Conservation (phyloP, 2,329 filamentous ascomycete genomes). For the Venturia pyrina region DNA sequence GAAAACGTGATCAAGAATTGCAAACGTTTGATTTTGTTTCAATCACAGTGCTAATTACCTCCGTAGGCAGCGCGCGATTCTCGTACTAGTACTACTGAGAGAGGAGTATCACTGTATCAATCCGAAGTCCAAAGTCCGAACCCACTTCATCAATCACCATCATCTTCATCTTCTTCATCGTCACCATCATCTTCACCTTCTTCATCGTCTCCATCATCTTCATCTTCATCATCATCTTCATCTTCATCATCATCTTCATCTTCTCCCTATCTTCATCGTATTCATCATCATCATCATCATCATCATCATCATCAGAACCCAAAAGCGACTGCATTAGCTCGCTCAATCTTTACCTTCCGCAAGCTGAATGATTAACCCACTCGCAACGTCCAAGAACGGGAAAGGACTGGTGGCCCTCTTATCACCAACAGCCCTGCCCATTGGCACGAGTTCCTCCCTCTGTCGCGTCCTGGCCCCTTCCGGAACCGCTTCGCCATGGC, state of each 20-base stretch:
- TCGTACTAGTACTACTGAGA: background rate
- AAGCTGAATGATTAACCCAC: constrained; percentile 83
- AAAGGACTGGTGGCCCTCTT: constrained; percentile 94
- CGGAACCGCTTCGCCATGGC: constrained; percentile 7
- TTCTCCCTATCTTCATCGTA: no score
- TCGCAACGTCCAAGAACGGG: constrained; percentile 89
- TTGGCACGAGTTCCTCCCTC: constrained; percentile 32
- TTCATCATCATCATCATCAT: background rate
- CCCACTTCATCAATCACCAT: background rate
- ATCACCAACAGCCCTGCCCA: constrained; percentile 55
- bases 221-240: no score
- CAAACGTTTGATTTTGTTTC: background rate
- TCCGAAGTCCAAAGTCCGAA: no score
- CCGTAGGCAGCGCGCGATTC: background rate
- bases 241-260: no score
- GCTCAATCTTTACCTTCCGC: constrained; percentile 50
- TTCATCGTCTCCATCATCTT: no score
- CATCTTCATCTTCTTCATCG: no score
- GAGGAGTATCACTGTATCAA: background rate
- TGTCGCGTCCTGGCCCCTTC: constrained; percentile 22
- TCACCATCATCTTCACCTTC: no score
- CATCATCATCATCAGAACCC: no score
- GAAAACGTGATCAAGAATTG: background rate
- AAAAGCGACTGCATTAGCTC: background rate
- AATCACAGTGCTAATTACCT: background rate